Evolutionary conservation across 176 grass and related monocot species (phyloP).

Genomic region (Triticum dicoccoides): DNA sequence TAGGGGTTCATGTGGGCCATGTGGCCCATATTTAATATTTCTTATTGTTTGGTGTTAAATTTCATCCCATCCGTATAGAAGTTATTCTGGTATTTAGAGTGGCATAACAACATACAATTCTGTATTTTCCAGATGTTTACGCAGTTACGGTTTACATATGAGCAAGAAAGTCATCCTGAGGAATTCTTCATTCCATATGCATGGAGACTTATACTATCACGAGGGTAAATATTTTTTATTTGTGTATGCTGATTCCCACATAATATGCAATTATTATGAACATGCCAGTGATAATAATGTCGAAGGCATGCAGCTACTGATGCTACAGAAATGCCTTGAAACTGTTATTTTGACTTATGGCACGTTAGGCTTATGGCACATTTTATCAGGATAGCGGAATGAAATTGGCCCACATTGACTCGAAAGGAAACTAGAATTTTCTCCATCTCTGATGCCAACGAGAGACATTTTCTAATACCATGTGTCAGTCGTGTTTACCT

Average conservation of each 20-base stretch:
- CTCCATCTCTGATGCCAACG: background rate
- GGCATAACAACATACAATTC: conserved; percentile 23
- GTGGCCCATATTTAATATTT: background rate
- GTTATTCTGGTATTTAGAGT: conserved; percentile 21
- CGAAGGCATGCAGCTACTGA: background rate
- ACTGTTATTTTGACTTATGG: conserved; percentile 18
- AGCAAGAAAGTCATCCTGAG: conserved; percentile 99
- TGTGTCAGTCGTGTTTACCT: background rate
- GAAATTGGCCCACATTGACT: background rate
- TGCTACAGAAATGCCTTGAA: conserved; percentile 6
- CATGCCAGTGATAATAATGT: background rate
- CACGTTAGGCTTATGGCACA: background rate
- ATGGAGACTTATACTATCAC: conserved; percentile 83
- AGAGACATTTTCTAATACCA: background rate
- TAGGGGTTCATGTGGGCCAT: background rate
- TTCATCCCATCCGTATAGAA: background rate
- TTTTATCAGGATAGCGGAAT: background rate
- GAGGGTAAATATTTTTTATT: conserved; percentile 59
- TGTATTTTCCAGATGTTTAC: conserved; percentile 92
- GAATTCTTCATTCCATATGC: conserved; percentile 99
- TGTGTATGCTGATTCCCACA: conserved; percentile 16
- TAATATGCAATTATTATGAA: background rate
- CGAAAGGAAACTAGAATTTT: background rate
- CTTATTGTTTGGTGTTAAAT: background rate
- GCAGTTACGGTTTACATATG: conserved; percentile 94